Base-by-base conservation (phyloP, 345 rosid species). In the Carallia brachiata region DNA sequence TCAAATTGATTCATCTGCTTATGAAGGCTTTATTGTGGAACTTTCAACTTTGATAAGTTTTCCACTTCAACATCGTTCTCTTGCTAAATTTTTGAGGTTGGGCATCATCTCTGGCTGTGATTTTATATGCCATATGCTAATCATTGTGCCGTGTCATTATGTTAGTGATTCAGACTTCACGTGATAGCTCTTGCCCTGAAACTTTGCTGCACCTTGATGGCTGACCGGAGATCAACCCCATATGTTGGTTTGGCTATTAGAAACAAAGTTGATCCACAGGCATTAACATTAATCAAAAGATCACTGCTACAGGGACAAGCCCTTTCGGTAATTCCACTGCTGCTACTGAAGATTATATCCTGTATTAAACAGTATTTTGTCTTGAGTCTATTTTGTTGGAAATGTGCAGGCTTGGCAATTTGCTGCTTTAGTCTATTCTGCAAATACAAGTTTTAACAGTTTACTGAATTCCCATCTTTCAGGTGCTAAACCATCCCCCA, bases 171-270 rank as follows among this genome's bases (percentile, higher is more conserved):
- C 94, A 30, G 99, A 96, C 85, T 89, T 92, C 97, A 96, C 78
- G 92, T 96, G 99, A 73, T 97, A 32, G 98, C 99, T 74, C 99
- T 96, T 85, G 96, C 97, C n/a, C 87, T 96, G 71, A 97, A 92
- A 78, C 93, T 96, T 67, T 96, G 99, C 85, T 92, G 96, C 87
- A 92, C 99, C 76, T 79, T 96, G 73, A 96, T 96, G 98, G 84
- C 90, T 68, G 98, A 88, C 76, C 86, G 85, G 84, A 87, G 91
- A 70, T 91, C 97, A 12, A 92, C 88, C 79, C 84, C 77, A 40
- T 89, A 84, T 82, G 84, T 96, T 60, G 86, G 93, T 69, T 70
- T 84, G 81, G 96, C 96, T 18, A 96, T 96, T 77, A 82, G 92
- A 78, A 83, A 84, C 77, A 92, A 87, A 87, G 99, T 96, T 84